These are phyloP conservation scores for Globisporangium apiculatum DNA, from an alignment of 352 stramenopile genomes.

Conservation along the genomic window DNA sequence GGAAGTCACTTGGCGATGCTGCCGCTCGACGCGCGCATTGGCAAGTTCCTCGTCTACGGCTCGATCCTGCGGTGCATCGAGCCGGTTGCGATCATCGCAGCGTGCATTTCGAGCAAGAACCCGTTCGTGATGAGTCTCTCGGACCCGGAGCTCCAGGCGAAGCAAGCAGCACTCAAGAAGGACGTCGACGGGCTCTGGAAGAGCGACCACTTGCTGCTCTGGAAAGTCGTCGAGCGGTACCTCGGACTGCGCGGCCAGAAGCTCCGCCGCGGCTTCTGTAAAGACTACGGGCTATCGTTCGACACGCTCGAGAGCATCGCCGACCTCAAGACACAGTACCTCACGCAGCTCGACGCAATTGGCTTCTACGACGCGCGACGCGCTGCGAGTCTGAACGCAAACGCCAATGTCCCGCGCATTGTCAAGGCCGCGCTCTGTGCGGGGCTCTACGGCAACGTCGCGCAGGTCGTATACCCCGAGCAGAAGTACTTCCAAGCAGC, in stretches of 20 bases:
- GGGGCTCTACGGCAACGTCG: constrained; percentile 77
- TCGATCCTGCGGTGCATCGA: constrained; percentile 80
- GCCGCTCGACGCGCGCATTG: constrained; percentile 79
- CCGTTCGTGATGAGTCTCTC: constrained; percentile 73
- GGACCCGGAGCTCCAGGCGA: constrained; percentile 45
- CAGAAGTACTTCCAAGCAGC: constrained; percentile 94
- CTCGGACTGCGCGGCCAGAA: constrained; percentile 35
- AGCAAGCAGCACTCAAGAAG: constrained; percentile 61
- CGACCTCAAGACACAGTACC: constrained; percentile 85
- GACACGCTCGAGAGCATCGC: constrained; percentile 91
- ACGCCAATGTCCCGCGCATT: constrained; percentile 80
- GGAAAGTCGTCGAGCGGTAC: constrained; percentile 79
- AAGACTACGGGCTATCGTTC: constrained; percentile 65
- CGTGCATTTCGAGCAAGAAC: constrained; percentile 72
- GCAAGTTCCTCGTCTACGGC: constrained; percentile 85
- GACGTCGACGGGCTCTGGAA: constrained; percentile 56
- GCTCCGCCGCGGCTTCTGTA: constrained; percentile 56
- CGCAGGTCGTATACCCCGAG: constrained; percentile 84
- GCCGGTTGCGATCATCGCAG: constrained; percentile 78
- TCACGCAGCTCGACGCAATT: constrained; percentile 69
- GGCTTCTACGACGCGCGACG: constrained; percentile 62
- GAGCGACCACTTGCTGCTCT: constrained; percentile 75
- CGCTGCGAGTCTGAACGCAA: constrained; percentile 42
- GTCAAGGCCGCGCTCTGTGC: constrained; percentile 85
- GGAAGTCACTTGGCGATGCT: constrained; percentile 83